These are phyloP conservation scores for Botrytis medusae DNA, from an alignment of 2,329 filamentous ascomycete genomes.

Conservation along the genomic window DNA sequence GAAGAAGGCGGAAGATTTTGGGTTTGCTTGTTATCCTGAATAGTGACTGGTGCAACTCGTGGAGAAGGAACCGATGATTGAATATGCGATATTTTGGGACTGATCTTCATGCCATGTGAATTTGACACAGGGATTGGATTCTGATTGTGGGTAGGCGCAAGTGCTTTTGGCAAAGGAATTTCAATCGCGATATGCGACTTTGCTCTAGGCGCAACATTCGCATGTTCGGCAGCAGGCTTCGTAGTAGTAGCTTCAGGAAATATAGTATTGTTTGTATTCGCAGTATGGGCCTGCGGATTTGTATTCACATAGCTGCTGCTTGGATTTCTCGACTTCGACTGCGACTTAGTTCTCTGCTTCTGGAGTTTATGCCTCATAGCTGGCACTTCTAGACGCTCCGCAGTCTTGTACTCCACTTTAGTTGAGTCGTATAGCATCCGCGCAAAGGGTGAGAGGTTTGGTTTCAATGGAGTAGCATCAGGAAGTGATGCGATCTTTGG, in stretches of 20 bases:
- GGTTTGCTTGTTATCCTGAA: neutral
- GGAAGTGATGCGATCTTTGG: slow-evolving; percentile 37
- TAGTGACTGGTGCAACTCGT: neutral
- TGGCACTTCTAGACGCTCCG: slow-evolving; percentile 6
- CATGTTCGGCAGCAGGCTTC: slow-evolving; percentile 21
- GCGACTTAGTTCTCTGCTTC: slow-evolving; percentile 28
- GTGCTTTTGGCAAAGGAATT: slow-evolving; percentile 28
- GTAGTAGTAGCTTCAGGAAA: slow-evolving; percentile 16
- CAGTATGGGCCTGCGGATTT: slow-evolving; percentile 10
- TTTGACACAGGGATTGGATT: neutral
- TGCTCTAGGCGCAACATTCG: slow-evolving; percentile 43
- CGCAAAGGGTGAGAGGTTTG: slow-evolving; percentile 38
- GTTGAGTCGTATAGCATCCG: slow-evolving; percentile 39
- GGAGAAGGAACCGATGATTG: neutral
- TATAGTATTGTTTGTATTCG: slow-evolving; percentile 14
- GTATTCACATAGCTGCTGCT: slow-evolving; percentile 5
- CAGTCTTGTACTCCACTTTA: slow-evolving; percentile 26
- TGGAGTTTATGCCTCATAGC: slow-evolving; percentile 16
- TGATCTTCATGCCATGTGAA: neutral
- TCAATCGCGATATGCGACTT: slow-evolving; percentile 32
- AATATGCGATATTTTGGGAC: neutral
- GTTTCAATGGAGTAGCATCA: slow-evolving; percentile 24
- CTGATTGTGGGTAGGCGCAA: neutral
- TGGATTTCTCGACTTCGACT: slow-evolving; percentile 26
- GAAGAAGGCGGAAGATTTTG: slow-evolving; percentile 12